A percentile compares a stretch with the other conserved stretches of the same genome.
Conservation (phyloP, 495 filamentous ascomycete species). For the Annulohypoxylon bovei region DNA sequence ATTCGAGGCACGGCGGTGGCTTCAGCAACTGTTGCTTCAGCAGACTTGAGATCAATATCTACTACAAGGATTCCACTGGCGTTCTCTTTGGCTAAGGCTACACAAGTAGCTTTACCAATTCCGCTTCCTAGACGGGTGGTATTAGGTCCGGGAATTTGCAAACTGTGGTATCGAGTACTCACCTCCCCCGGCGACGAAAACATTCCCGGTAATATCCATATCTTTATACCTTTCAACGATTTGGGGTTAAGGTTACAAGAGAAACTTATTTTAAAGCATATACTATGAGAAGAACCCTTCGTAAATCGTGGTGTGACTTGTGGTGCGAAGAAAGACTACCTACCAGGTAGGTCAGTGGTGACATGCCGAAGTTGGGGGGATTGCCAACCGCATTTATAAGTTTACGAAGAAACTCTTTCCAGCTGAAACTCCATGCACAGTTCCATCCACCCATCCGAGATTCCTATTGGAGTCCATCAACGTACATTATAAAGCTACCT, state of each 20-base stretch:
- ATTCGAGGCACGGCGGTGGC: slow-evolving; percentile 40
- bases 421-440: too few relatives aligned
- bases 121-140: slow-evolving; percentile 32
- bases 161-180: background rate
- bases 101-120: slow-evolving; percentile 47
- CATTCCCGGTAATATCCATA: slow-evolving; percentile 31
- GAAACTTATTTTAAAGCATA: background rate
- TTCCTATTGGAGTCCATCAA: too few relatives aligned
- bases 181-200: slow-evolving; percentile 27
- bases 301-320: too few relatives aligned
- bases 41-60: slow-evolving; percentile 48
- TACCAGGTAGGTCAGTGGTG: too few relatives aligned
- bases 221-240: background rate
- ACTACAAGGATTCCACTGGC: slow-evolving; percentile 50
- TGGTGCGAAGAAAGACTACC: too few relatives aligned
- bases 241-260: background rate
- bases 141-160: background rate
- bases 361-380: too few relatives aligned
- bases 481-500: too few relatives aligned
- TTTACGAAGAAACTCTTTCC: too few relatives aligned
- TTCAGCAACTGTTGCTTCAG: slow-evolving; percentile 39
- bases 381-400: too few relatives aligned
- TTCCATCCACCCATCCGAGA: too few relatives aligned
- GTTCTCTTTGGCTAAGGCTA: slow-evolving; percentile 50
- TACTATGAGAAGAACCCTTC: background rate